Evolutionary conservation across 441 rosid genomes (phyloP).

Genomic region (Brassica balearica): DNA sequence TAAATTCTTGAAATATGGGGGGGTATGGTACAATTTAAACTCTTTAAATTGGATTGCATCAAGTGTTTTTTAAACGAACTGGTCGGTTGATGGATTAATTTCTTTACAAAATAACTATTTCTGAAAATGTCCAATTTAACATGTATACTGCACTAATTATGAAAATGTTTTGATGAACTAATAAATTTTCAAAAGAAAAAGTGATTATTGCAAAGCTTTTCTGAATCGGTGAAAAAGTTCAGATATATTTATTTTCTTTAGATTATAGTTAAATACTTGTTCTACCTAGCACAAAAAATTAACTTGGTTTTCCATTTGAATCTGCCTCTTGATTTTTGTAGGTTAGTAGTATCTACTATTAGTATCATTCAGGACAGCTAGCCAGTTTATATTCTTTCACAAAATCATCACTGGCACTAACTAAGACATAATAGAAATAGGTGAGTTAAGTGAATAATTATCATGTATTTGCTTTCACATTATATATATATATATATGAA

Average conservation of each 20-base stretch:
- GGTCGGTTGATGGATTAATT: constrained; percentile 7
- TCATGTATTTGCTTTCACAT: neutral
- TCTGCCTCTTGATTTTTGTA: neutral
- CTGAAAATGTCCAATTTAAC: neutral
- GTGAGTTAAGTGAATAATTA: neutral
- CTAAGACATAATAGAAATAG: too few species aligned
- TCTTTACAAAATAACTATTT: neutral
- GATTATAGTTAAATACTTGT: neutral
- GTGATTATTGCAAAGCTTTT: neutral
- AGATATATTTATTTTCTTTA: neutral
- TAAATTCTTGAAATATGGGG: constrained; percentile 22
- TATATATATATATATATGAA: neutral
- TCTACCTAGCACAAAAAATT: neutral
- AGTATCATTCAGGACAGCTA: neutral
- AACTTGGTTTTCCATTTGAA: neutral
- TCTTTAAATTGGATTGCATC: constrained; percentile 26
- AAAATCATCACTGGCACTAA: neutral
- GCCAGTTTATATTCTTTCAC: neutral
- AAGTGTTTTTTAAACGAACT: constrained; percentile 5
- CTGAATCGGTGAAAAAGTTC: neutral
- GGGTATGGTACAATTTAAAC: constrained; percentile 7
- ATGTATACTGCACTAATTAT: neutral
- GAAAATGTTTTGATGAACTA: neutral
- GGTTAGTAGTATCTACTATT: neutral
- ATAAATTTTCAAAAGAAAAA: neutral